Evolutionary conservation across 148 eudicot species (phyloP), one percentile per base, ranked within the genome.

Genomic region (Fagopyrum esculentum): DNA sequence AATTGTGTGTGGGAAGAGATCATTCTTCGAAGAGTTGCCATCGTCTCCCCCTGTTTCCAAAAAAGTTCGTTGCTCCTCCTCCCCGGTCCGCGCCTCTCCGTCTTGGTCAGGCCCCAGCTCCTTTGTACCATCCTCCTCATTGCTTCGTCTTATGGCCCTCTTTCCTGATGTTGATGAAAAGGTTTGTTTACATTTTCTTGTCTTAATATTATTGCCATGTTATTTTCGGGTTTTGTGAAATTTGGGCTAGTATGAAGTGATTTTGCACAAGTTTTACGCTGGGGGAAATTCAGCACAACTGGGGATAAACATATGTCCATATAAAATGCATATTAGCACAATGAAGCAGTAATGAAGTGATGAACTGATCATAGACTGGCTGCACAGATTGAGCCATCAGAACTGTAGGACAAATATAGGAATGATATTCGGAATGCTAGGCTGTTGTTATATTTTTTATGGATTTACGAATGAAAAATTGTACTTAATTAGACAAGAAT

Each of bases 121-220:
- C 46, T 45, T 77, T 57, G 9, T 64, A 50, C 44, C 45, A 72
- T 61, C 44, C 56, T 69, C 49, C 6, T 75, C 59, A 19, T 79
- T 86, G 78, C 73, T 91, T 19, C 90, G 85, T 72, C 89, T 91
- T 7, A 35, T 78, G 44, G 77, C 90, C 15, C 76, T 84, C 44
- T 91, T 91, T 78, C 97, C 97, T 78, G 85, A 78, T 75, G 86
- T 89, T 90, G 94, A 91, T 74, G 88, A 82, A 69, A 79, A 88
- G 97, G 97, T 91, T 68, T 51, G 49, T 2, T 35, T 35, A 35
- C 40, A 35, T 35, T 35, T 35, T 35, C 40, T 35, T 35, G 40
- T 35, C 40, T 0, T 35, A 35, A 35, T 35, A 35, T 35, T 35
- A 1, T 35, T 35, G 40, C 3, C 40, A 1, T 35, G 40, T 35